phyloP scores from a whole-genome alignment of 1,284 basidiomycete species.

The Ceratobasidium sp. region DNA sequence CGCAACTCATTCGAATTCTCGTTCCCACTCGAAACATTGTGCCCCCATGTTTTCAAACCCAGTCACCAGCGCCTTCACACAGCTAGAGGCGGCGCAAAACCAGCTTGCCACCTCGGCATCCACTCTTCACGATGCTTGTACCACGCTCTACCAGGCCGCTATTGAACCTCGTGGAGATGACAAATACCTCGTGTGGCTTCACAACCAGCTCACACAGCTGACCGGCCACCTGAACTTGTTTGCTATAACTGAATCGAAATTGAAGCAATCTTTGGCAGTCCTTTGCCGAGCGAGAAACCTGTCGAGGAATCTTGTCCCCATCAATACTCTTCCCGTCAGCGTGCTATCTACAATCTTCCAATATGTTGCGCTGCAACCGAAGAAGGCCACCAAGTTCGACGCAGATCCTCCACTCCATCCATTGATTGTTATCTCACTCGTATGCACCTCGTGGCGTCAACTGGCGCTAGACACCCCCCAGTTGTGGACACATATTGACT shows the following conservation, averaged over 20 bases:
- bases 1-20: too few species aligned
- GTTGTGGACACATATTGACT: too few species aligned
- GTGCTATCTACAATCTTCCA: neutral
- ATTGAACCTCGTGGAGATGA: too few species aligned
- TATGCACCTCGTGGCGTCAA: constrained; percentile 14
- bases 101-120: too few species aligned
- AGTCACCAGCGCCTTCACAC: too few species aligned
- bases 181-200: too few species aligned
- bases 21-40: too few species aligned
- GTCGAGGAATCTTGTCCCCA: neutral
- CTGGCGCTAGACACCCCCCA: neutral
- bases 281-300: neutral
- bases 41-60: too few species aligned
- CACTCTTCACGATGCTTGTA: too few species aligned
- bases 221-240: neutral
- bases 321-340: neutral
- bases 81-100: too few species aligned
- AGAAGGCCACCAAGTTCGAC: too few species aligned
- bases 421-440: neutral
- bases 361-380: neutral
- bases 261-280: neutral
- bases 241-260: neutral
- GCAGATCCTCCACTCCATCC: neutral
- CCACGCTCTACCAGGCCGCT: too few species aligned
- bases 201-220: neutral